Evolutionary conservation across 441 rosid species (phyloP), one percentile per base, ranked within the genome.

Genomic region (Gossypium aridum): DNA sequence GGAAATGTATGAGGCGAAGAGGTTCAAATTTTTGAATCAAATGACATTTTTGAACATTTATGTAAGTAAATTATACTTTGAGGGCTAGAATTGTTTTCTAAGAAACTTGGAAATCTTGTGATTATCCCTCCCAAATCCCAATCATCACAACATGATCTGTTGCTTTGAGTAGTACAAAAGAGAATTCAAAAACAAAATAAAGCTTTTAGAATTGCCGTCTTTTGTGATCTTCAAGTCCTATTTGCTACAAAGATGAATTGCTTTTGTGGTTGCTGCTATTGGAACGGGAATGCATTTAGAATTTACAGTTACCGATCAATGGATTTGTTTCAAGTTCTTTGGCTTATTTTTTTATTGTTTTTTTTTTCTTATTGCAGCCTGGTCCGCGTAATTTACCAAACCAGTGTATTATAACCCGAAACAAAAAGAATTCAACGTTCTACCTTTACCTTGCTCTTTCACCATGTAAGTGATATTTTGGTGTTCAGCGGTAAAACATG

Each of bases 321-420:
- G 22, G n/a, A 56, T 56, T 31, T 47, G 25, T 75, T 10, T 14
- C n/a, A 8, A n/a, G 59, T 57, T 76, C 63, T 49, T 14, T 49
- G 19, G 53, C 76, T 63, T 26, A 72, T 72, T 54, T 6, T 55
- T 70, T 66, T 60, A 8, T 16, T 54, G 13, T 8, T 7, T 47
- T 12, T 64, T 1, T 51, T 71, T 74, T 57, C 67, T 45, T 72
- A 68, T 75, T 88, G 90, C 91, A 94, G 97, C 88, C 98, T 19
- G 99, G 98, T 72, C 98, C 98, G 1, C 76, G 85, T 2, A 93
- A 89, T 17, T 71, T 75, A 34, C 86, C 92, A 0, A 89, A 94
- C 72, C 96, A 90, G 68, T 94, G 98, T 80, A 80, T 92, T 73
- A 90, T 92, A 70, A 91, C 74, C 79, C 84, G 97, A 84, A 89